Conservation (phyloP, 2,329 filamentous ascomycete species). For the Penicillium brasilianum region DNA sequence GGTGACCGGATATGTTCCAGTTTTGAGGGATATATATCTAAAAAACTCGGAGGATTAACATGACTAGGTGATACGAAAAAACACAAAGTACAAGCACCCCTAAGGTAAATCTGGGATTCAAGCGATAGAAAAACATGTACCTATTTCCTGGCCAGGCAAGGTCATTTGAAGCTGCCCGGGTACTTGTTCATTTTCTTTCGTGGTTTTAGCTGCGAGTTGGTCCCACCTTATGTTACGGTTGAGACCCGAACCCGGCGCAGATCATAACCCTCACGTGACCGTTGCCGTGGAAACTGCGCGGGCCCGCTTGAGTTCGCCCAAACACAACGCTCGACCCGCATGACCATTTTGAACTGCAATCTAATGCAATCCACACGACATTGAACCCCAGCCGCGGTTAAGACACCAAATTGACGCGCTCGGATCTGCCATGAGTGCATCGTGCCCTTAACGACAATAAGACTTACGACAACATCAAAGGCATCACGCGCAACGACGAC, state of each 20-base stretch:
- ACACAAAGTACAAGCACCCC: too few relatives aligned
- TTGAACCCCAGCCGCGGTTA: conserved; percentile 13
- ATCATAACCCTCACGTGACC: conserved; percentile 15
- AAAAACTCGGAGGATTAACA: too few relatives aligned
- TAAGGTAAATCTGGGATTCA: too few relatives aligned
- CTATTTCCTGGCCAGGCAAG: too few relatives aligned
- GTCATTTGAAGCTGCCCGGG: too few relatives aligned
- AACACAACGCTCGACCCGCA: conserved; percentile 27
- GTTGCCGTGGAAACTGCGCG: conserved; percentile 26
- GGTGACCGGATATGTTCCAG: too few relatives aligned
- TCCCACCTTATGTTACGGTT: background rate
- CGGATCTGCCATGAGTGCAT: conserved; percentile 25
- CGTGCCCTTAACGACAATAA: conserved; percentile 11
- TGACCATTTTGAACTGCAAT: conserved; percentile 22
- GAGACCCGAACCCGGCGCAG: background rate
- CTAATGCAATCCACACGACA: conserved; percentile 16
- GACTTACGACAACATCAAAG: conserved; percentile 7
- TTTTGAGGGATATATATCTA: too few relatives aligned
- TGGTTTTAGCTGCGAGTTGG: background rate
- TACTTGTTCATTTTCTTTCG: fast-evolving
- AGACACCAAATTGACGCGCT: conserved; percentile 1
- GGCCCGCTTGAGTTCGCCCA: conserved; percentile 15
- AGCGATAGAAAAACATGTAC: too few relatives aligned
- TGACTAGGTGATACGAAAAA: too few relatives aligned
- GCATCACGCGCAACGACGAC: conserved; percentile 8